Base-by-base conservation (phyloP, 257 asterid genomes). In the Solanum megistacrolobum region DNA sequence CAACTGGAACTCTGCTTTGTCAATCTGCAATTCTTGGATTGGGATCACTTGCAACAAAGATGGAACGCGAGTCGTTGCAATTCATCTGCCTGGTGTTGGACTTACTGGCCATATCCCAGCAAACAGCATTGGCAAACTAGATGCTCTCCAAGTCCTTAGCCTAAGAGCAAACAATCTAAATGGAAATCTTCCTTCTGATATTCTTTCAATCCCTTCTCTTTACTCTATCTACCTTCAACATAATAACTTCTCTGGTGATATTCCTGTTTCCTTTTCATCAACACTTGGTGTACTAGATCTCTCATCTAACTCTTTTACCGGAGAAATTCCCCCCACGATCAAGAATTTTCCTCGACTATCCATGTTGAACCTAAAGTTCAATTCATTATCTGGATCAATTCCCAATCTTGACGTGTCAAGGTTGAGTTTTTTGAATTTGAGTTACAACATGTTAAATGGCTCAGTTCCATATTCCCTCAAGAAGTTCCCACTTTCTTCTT, bases 81-180 rank as follows among this genome's bases (percentile, higher is more conserved):
- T 97, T 31, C 99, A 91, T 90, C 94, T 97, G 29, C 98, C 99
- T 0, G 99, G 92, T 48, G 69, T 94, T 35, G 99, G 99, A 23
- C 92, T 97, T 7, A 90, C 83, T 79, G 99, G 99, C 13, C 69
- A 92, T 2, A 92, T 97, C 58, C 99, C 99, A 9, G 35, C 71
- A 7, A 89, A 91, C 41, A 93, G 93, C 9, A 89, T 97, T 3
- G 97, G 97, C 7, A 94, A 91, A 84, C 90, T 97, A 2, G 93
- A 86, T 86, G 94, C 92, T 31, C 98, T 97, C 32, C 86, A 89
- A 86, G 91, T 92, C 43, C 96, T 97, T 9, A 97, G 98, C 84
- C 89, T 97, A 52, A 87, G 98, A 88, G 92, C 98, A n/a, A 97
- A 97, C 89, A 73, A 90, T 84, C 93, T 96, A 20, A 90, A 38